Evolutionary conservation across 164 flowering plant genomes (phyloP), one percentile per base, ranked within the genome.

Genomic region (Sextonia rubra): DNA sequence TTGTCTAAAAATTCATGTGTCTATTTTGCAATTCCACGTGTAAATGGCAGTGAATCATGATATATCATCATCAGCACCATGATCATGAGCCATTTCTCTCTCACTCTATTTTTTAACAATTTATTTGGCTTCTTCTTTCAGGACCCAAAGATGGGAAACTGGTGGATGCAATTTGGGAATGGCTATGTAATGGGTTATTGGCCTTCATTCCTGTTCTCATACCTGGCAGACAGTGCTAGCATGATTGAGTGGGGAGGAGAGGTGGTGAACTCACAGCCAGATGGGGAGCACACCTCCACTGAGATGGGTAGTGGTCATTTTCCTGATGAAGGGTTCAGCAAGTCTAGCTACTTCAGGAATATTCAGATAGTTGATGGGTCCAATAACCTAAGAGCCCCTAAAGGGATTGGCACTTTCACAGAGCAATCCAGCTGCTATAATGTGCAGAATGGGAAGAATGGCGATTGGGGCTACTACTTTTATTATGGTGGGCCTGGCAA

Each of bases 241-340:
- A 83, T 83, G 86, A 75, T 88, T 55, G 84, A 85, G 66, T 89
- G 89, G 87, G 91, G 91, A 64, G 93, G 91, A 3, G 90, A 89
- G 73, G 86, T 87, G 37, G 88, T 86, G 75, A 87, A 88, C 82
- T 78, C 86, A 18, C 78, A 76, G 56, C 80, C 85, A 2, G 83
- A 82, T 44, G 86, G 87, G 4, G 73, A 68, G n/a, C 89, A 85
- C 74, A 86, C 89, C 4, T 77, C 87, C 0, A 86, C 91, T 0
- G 80, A 81, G 62, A 85, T 86, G 90, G 92, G 92, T 12, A 88
- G 92, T 66, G 92, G 92, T 23, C 87, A 82, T 82, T 88, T 87
- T 64, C 83, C 89, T 0, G 84, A 73, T 6, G 90, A 88, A 77
- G 87, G 89, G 14, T 88, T 88, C 66, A 83, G 86, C 11, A 86